Evolutionary conservation across 2,329 filamentous ascomycete genomes (phyloP), one percentile per base, ranked within the genome.

Genomic region (Knoxdaviesia capensis): DNA sequence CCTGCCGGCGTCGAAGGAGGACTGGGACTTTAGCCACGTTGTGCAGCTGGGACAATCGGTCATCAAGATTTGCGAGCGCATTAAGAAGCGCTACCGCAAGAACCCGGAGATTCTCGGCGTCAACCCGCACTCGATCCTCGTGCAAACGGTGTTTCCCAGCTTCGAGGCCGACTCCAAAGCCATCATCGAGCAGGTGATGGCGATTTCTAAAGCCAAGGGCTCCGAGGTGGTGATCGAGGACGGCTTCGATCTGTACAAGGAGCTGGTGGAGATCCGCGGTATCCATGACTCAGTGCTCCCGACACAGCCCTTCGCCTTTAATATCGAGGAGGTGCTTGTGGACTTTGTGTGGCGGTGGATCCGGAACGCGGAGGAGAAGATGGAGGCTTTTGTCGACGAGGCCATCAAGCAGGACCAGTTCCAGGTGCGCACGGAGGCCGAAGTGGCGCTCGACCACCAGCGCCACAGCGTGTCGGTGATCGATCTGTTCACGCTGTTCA

Each of bases 261-360:
- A 93, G 53, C 65, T 98, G 44, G 78, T 88, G 20, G 80, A 82
- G 48, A 84, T 94, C 46, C 79, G 90, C 31, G 69, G 72, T 33
- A 84, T 93, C 30, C 87, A 94, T 56, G 68, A 71, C 6, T 71
- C 82, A 47, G 78, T 76, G 28, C 67, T 94, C 11, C 83, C 83
- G 0, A 68, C 67, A 48, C 65, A 74, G 46, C 72, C 75, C 1
- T 98, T 96, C 56, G 78, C 77, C 5, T 94, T 96, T 56, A 77
- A 86, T 48, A 72, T 98, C 37, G 90, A 98, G 58, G 74, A 77
- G 36, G 64, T 93, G 10, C 67, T 98, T 11, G 81, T 87, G 47
- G 80, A 83, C 34, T 98, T 96, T 56, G 90, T 96, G 5, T 96
- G 87, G 87, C 77, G 85, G 45, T 98, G 87, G 87, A 84, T 98